Evolutionary conservation across 805 yeast genomes (phyloP), one percentile per base, ranked within the genome.

Genomic region (Cyberlindnera amylophila): DNA sequence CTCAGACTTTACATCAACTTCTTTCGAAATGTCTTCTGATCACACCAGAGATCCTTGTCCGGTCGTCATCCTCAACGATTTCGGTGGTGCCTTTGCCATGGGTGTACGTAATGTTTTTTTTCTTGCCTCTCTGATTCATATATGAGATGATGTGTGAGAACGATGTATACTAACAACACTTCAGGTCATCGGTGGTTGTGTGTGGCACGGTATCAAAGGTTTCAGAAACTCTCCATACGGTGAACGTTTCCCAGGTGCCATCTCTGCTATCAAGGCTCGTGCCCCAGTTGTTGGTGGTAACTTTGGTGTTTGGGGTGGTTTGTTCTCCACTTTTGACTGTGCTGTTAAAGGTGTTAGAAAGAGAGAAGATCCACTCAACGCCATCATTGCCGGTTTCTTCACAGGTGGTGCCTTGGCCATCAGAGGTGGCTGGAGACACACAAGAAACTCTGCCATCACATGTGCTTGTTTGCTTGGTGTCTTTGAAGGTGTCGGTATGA

Each of bases 21-120:
- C 30, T n/a, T n/a, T n/a, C 27, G 63, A 28, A 24, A 83, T 85
- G 90, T 84, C 95, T 36, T 96, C 96, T 42, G 99, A 93, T 71
- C 98, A 93, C 69, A 81, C 96, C 34, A 86, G 98, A 79, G 99
- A 93, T 65, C 99, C 99, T 57, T 93, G 99, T 71, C 99, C 99
- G 44, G 77, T 91, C 53, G 97, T 93, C 45, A 88, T 93, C 53
- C 71, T 93, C 53, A 91, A 83, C 68, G 99, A 93, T 72, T 93
- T 93, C 59, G 99, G 99, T 63, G 98, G 97, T 65, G 98, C 99
- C 44, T 93, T 90, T 61, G 82, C 98, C 60, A 91, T 93, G 98
- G 99, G 99, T 70, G 96, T 48, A 45, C 7, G 52, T 48, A 16
- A 17, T 17, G 4, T 11, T 26, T 10, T 32, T 11, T 23, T 23